Evolutionary conservation across 768 basidiomycete species (phyloP).

Genomic region (Calvatia gigantea): DNA sequence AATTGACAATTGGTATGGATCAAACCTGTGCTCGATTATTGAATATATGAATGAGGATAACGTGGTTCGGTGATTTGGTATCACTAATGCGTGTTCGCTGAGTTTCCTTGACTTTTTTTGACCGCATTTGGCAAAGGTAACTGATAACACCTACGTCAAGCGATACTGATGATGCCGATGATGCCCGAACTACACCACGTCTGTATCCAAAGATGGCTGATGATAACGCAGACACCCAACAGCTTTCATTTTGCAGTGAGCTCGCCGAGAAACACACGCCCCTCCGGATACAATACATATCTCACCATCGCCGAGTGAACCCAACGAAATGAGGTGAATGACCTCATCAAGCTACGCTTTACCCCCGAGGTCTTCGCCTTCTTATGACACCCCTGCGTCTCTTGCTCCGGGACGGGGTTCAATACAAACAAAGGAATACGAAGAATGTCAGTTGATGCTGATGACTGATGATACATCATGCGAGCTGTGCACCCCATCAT

Average conservation of each 20-base stretch:
- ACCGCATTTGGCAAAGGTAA: neutral
- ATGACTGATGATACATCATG: conserved; percentile 10
- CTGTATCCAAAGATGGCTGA: no score
- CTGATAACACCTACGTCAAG: neutral
- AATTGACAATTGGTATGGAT: conserved; percentile 3
- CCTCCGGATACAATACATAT: neutral
- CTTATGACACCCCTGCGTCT: neutral
- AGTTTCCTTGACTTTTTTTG: neutral
- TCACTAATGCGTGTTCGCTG: conserved; percentile 10
- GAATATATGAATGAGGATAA: conserved; percentile 6
- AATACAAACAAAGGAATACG: neutral
- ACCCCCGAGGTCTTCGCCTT: neutral
- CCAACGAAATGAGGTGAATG: neutral
- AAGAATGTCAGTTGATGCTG: neutral
- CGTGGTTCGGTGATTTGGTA: conserved; percentile 11
- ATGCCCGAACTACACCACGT: neutral
- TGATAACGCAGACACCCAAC: neutral
- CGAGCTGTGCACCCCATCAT: conserved; percentile 10
- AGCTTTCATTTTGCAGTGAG: neutral
- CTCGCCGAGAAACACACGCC: neutral
- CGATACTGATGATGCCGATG: neutral
- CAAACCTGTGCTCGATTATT: neutral
- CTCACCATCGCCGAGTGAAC: neutral
- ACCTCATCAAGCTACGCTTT: neutral
- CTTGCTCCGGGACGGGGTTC: neutral